Percentiles rank a stretch among this genome's conserved stretches.
phyloP scores from a whole-genome alignment of 2,329 filamentous ascomycete species.

The Diaporthe helianthi region DNA sequence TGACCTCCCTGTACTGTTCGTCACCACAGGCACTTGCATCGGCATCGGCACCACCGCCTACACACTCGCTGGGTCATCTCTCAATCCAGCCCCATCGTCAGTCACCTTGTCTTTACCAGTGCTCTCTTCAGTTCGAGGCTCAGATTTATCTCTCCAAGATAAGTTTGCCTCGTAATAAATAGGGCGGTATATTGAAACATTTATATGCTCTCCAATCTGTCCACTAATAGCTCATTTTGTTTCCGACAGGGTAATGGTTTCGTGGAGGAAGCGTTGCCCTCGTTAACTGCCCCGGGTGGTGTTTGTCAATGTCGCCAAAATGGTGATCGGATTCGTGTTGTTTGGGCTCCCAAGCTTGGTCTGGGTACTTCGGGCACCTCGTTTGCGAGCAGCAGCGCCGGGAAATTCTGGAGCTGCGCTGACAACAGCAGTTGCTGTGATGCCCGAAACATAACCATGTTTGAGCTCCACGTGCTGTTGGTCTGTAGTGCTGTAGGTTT shows the following conservation, averaged over 20 bases:
- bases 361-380: slow-evolving; percentile 38
- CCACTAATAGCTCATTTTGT: too few species aligned
- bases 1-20: slow-evolving; percentile 66
- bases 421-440: background rate
- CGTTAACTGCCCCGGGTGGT: too few species aligned
- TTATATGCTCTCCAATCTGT: too few species aligned
- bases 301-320: slow-evolving; percentile 34
- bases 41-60: slow-evolving; percentile 64
- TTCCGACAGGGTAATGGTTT: too few species aligned
- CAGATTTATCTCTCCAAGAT: slow-evolving; percentile 43
- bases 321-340: slow-evolving; percentile 38
- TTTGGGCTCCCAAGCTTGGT: slow-evolving; percentile 39
- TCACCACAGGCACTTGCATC: slow-evolving; percentile 59
- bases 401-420: slow-evolving; percentile 4
- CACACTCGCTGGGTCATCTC: slow-evolving; percentile 72
- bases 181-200: too few species aligned
- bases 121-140: slow-evolving; percentile 58
- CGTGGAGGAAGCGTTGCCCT: slow-evolving; percentile 36
- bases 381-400: background rate
- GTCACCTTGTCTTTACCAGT: slow-evolving; percentile 62
- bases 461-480: too few species aligned
- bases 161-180: slow-evolving; percentile 43
- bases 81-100: slow-evolving; percentile 75
- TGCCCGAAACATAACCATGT: background rate
- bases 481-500: background rate